phyloP scores from a whole-genome alignment of 2,329 filamentous ascomycete genomes.

The Xylariaceae sp. region DNA sequence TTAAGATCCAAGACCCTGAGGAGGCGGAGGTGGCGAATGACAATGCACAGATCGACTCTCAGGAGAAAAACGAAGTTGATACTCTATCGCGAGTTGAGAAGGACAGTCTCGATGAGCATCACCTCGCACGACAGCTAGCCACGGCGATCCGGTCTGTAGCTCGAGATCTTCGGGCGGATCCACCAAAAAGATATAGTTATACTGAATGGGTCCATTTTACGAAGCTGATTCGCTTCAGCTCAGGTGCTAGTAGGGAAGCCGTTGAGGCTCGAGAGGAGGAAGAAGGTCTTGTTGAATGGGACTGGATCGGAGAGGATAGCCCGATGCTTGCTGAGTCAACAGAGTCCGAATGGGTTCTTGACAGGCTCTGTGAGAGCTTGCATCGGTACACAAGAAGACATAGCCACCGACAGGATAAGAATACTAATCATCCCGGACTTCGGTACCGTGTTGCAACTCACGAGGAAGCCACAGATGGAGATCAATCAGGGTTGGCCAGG shows the following conservation, averaged over 20 bases:
- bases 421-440: neutral
- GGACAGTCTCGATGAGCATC: constrained; percentile 5
- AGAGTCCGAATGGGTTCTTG: constrained; percentile 18
- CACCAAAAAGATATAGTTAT: constrained; percentile 14
- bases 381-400: constrained; percentile 13
- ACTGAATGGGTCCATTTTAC: constrained; percentile 17
- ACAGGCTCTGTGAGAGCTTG: constrained; percentile 16
- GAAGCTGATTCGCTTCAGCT: constrained; percentile 19
- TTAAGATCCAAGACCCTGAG: constrained; percentile 16
- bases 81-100: neutral
- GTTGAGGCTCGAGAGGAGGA: constrained; percentile 6
- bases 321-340: constrained; percentile 13
- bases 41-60: neutral
- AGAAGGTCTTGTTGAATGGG: constrained; percentile 8
- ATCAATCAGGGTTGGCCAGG: too few species aligned
- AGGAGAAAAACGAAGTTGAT: neutral
- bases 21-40: neutral
- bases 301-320: constrained; percentile 20
- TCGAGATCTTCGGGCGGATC: constrained; percentile 8
- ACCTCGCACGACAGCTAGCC: constrained; percentile 11
- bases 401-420: neutral
- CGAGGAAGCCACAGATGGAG: too few species aligned
- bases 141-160: constrained; percentile 15
- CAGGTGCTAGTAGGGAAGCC: neutral
- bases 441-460: too few species aligned